Conservation (phyloP, 176 grass and related monocot species). For the Elaeis guineensis region DNA sequence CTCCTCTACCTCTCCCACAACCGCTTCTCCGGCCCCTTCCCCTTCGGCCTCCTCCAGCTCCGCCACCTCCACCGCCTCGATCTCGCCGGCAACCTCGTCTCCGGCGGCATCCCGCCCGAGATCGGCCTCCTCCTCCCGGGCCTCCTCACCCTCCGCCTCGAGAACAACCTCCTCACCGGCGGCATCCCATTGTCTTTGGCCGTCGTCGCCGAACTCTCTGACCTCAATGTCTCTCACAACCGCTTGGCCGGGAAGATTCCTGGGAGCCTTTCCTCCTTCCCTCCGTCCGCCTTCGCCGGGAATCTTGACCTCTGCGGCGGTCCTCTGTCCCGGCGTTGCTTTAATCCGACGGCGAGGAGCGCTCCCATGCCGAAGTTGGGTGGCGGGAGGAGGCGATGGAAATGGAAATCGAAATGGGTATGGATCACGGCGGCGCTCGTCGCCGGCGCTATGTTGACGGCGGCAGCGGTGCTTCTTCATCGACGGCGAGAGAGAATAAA, state of each 20-base stretch:
- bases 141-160: conserved; percentile 59
- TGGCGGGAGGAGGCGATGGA: not conserved
- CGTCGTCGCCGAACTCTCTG: conserved; percentile 23
- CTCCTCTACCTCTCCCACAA: conserved; percentile 82
- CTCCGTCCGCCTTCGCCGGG: conserved; percentile 42
- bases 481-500: conserved; percentile 12
- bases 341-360: not conserved
- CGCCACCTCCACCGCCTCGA: conserved; percentile 76
- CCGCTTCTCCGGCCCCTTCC: conserved; percentile 62
- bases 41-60: conserved; percentile 44
- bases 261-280: conserved; percentile 33
- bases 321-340: conserved; percentile 33
- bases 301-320: conserved; percentile 50
- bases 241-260: conserved; percentile 53
- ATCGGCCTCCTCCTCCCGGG: conserved; percentile 50
- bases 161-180: conserved; percentile 43
- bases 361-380: not conserved
- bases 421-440: conserved; percentile 17
- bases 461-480: conserved; percentile 24
- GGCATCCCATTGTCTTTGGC: conserved; percentile 43
- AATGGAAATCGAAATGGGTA: no score
- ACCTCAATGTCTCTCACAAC: conserved; percentile 65
- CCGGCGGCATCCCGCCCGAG: conserved; percentile 38
- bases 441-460: conserved; percentile 23
- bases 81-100: conserved; percentile 47